A percentile compares a stretch with the other conserved stretches of the same genome.
phyloP scores from a whole-genome alignment of 106 monocot genomes.

The Hemerocallis citrina region DNA sequence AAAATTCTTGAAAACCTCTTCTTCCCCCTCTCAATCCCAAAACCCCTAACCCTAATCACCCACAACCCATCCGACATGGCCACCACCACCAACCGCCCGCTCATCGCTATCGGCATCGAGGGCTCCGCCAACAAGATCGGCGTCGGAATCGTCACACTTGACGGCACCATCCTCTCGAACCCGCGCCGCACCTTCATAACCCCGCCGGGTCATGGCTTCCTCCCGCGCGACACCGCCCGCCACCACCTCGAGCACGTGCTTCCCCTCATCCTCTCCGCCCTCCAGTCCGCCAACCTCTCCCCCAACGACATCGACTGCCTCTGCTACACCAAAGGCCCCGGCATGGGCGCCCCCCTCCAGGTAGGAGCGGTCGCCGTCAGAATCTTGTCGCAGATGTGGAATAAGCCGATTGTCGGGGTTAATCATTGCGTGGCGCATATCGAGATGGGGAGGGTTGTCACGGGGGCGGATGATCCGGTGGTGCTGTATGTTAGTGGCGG shows the following conservation, averaged over 20 bases:
- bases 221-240: slow-evolving; percentile 93
- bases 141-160: slow-evolving; percentile 59
- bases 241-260: slow-evolving; percentile 88
- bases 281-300: slow-evolving; percentile 34
- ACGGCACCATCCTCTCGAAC: slow-evolving; percentile 77
- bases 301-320: slow-evolving; percentile 77
- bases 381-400: slow-evolving; percentile 62
- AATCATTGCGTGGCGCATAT: slow-evolving; percentile 93
- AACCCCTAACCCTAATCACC: background rate
- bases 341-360: slow-evolving; percentile 99
- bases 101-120: slow-evolving; percentile 70
- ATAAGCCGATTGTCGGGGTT: slow-evolving; percentile 81
- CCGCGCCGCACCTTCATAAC: slow-evolving; percentile 96
- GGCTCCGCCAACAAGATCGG: slow-evolving; percentile 99
- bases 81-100: background rate
- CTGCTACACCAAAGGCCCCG: slow-evolving; percentile 97
- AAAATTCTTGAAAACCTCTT: too few species aligned
- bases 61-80: background rate
- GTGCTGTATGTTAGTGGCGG: slow-evolving; percentile 86
- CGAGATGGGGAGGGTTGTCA: slow-evolving; percentile 83
- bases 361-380: slow-evolving; percentile 69
- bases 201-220: slow-evolving; percentile 96
- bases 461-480: slow-evolving; percentile 80
- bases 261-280: slow-evolving; percentile 64
- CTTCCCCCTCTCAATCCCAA: background rate